Conservation (phyloP, 2,329 filamentous ascomycete genomes). For the Lojkania enalia region DNA sequence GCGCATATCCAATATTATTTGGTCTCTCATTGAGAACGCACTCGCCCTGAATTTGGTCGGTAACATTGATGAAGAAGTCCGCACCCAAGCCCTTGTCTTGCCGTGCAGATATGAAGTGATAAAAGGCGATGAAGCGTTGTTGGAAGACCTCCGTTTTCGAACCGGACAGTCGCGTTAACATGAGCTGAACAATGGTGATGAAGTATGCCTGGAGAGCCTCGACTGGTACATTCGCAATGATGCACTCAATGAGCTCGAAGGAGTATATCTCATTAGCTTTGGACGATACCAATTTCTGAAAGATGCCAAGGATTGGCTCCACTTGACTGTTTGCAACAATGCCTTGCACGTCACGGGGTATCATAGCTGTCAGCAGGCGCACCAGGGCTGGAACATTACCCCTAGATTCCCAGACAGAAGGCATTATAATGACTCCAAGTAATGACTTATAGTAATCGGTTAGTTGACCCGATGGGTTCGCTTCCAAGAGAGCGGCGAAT, state of each 20-base stretch:
- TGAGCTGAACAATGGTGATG: slow-evolving; percentile 74
- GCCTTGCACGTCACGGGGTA: slow-evolving; percentile 72
- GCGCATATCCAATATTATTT: neutral
- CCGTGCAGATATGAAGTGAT: slow-evolving; percentile 83
- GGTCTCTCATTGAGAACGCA: slow-evolving; percentile 42
- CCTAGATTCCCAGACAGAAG: slow-evolving; percentile 85
- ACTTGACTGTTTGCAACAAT: slow-evolving; percentile 81
- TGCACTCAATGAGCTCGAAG: slow-evolving; percentile 85
- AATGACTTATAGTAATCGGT: slow-evolving; percentile 80
- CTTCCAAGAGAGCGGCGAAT: slow-evolving; percentile 85
- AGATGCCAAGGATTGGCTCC: slow-evolving; percentile 89
- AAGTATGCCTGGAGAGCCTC: slow-evolving; percentile 79
- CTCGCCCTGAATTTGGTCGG: slow-evolving; percentile 77
- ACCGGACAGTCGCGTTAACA: slow-evolving; percentile 73
- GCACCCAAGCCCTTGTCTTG: slow-evolving; percentile 82
- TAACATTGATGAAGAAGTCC: slow-evolving; percentile 85
- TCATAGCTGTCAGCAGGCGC: slow-evolving; percentile 79
- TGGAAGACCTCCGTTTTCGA: slow-evolving; percentile 83
- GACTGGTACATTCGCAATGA: slow-evolving; percentile 73
- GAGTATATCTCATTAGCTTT: slow-evolving; percentile 85
- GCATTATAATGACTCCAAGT: slow-evolving; percentile 75
- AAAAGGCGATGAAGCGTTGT: slow-evolving; percentile 88
- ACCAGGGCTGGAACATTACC: slow-evolving; percentile 93
- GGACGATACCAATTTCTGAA: slow-evolving; percentile 81
- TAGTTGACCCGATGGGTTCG: slow-evolving; percentile 76